These are phyloP conservation scores for Linderniella brevidens DNA, from an alignment of 257 asterid species.

Conservation along the genomic window DNA sequence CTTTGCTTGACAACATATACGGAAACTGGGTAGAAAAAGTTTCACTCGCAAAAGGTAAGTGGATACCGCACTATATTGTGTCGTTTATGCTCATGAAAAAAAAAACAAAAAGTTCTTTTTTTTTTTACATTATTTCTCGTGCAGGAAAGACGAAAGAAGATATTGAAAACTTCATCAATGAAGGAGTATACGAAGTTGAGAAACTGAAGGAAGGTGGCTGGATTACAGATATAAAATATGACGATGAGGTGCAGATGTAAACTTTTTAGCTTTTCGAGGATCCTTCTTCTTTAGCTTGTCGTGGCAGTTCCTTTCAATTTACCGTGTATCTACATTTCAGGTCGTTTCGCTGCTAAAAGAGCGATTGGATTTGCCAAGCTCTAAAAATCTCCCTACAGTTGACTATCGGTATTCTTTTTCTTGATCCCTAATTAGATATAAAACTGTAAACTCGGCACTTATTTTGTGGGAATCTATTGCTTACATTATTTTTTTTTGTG, in stretches of 20 bases:
- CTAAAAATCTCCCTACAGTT: slow-evolving; percentile 60
- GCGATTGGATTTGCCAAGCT: slow-evolving; percentile 51
- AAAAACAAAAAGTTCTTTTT: slow-evolving; percentile 6
- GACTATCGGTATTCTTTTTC: slow-evolving; percentile 47
- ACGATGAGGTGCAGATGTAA: slow-evolving; percentile 99
- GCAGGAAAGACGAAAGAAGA: slow-evolving; percentile 76
- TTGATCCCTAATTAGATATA: neutral
- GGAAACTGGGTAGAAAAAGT: slow-evolving; percentile 69
- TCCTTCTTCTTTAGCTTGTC: neutral
- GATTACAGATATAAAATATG: slow-evolving; percentile 90
- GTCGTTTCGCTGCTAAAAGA: slow-evolving; percentile 67
- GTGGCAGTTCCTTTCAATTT: neutral
- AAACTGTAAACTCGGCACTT: neutral
- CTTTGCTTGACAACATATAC: slow-evolving; percentile 70
- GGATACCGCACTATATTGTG: slow-evolving; percentile 6
- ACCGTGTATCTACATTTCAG: slow-evolving; percentile 28
- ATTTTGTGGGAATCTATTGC: neutral
- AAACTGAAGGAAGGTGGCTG: slow-evolving; percentile 85
- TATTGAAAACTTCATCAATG: slow-evolving; percentile 66
- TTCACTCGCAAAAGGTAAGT: slow-evolving; percentile 53
- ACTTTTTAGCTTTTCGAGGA: too few species aligned
- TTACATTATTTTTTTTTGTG: neutral
- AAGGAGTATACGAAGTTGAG: slow-evolving; percentile 75
- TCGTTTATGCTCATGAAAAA: slow-evolving; percentile 5
- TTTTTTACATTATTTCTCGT: slow-evolving; percentile 11